phyloP scores from a whole-genome alignment of 1,284 basidiomycete species.

The Kwoniella shivajii region DNA sequence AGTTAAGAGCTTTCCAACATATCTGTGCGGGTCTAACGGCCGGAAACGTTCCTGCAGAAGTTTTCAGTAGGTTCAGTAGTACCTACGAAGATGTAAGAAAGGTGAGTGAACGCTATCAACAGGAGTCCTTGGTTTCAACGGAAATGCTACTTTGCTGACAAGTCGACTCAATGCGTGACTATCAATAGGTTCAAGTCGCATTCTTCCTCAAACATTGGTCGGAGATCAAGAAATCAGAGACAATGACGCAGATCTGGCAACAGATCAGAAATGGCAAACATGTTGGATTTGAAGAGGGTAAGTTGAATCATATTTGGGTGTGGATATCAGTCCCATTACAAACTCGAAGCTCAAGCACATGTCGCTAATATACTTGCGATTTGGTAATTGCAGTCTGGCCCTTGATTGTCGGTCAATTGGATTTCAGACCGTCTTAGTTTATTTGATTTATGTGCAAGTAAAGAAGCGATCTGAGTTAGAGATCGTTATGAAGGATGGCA shows the following conservation, averaged over 20 bases:
- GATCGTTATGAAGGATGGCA: no score
- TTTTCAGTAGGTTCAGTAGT: conserved; percentile 80
- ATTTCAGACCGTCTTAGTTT: conserved; percentile 37
- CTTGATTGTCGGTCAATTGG: conserved; percentile 35
- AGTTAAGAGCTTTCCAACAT: conserved; percentile 60
- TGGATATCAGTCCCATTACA: neutral
- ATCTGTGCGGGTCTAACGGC: conserved; percentile 73
- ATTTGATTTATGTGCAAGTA: no score
- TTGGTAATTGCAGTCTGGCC: conserved; percentile 29
- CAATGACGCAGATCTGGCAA: conserved; percentile 80
- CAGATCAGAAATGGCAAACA: conserved; percentile 77
- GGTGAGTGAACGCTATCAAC: conserved; percentile 57
- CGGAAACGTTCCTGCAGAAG: conserved; percentile 80
- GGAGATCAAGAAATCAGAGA: conserved; percentile 73
- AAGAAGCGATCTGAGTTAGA: no score
- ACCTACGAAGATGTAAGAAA: conserved; percentile 81
- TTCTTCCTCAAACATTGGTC: conserved; percentile 80
- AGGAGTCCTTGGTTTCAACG: no score
- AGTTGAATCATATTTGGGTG: conserved; percentile 16
- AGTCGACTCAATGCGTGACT: no score
- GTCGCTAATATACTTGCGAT: neutral
- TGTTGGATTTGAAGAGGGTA: conserved; percentile 67
- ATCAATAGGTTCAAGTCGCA: conserved; percentile 65
- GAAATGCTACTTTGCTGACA: no score
- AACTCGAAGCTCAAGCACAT: neutral